These are phyloP conservation scores for Venturiaceae sp. DNA, from an alignment of 2,329 filamentous ascomycete species.

Conservation along the genomic window DNA sequence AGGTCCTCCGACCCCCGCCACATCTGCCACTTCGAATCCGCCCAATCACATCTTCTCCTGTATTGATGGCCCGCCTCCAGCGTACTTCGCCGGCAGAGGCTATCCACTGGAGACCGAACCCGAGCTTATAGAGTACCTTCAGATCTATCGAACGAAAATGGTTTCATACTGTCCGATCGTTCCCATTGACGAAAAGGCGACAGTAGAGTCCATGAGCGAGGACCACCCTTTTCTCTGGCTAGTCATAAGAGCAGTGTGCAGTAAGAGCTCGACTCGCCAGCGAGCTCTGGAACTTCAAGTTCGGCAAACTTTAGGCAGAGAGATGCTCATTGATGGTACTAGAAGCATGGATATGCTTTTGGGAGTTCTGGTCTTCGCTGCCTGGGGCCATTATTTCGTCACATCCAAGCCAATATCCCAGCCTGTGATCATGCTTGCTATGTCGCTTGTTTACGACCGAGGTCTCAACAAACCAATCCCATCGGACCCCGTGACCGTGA, in stretches of 20 bases:
- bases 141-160: constrained; percentile 10
- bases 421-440: constrained; percentile 15
- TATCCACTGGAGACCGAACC: constrained; percentile 1
- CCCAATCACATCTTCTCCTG: neutral
- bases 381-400: constrained; percentile 11
- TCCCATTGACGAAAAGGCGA: constrained; percentile 7
- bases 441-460: constrained; percentile 8
- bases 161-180: constrained; percentile 12
- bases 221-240: constrained; percentile 12
- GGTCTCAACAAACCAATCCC: constrained; percentile 4
- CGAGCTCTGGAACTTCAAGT: constrained; percentile 12
- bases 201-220: constrained; percentile 8
- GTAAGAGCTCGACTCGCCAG: constrained; percentile 12
- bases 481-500: neutral
- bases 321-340: constrained; percentile 16
- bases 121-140: constrained; percentile 9
- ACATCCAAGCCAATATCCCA: neutral
- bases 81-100: neutral
- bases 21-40: neutral
- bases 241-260: constrained; percentile 15
- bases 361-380: constrained; percentile 14
- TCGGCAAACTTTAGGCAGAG: constrained; percentile 13
- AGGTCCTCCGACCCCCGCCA: neutral
- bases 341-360: constrained; percentile 16
- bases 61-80: neutral